These are phyloP conservation scores for Castanea crenata DNA, from an alignment of 306 rosid genomes.

Conservation along the genomic window DNA sequence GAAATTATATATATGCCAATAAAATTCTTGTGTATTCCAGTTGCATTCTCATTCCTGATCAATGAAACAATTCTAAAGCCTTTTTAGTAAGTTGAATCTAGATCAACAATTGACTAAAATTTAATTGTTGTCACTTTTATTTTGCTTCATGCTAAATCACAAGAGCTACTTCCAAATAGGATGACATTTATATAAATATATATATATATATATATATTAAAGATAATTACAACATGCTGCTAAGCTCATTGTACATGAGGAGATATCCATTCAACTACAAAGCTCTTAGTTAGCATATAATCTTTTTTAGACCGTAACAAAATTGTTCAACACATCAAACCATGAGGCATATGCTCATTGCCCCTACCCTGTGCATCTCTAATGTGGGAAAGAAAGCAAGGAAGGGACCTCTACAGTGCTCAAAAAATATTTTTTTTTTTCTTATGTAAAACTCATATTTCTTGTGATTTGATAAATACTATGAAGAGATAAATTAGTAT, in stretches of 20 bases:
- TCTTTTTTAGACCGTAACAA: slow-evolving; percentile 65
- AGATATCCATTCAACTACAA: too few species aligned
- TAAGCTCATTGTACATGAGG: too few species aligned
- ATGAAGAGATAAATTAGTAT: too few species aligned
- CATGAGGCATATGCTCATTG: slow-evolving; percentile 60
- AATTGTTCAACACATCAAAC: slow-evolving; percentile 73
- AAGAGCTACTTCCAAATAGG: neutral
- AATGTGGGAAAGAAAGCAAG: slow-evolving; percentile 27
- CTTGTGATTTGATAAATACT: too few species aligned
- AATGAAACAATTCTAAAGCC: neutral
- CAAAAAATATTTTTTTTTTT: neutral
- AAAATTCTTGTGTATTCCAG: neutral
- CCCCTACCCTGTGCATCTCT: slow-evolving; percentile 46
- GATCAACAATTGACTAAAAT: neutral
- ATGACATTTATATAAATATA: neutral
- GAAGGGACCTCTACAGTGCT: slow-evolving; percentile 34
- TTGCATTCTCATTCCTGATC: neutral
- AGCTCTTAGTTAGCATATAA: neutral
- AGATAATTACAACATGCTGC: too few species aligned
- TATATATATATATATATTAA: neutral
- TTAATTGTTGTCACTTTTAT: neutral
- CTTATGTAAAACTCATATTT: too few species aligned
- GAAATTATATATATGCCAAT: neutral
- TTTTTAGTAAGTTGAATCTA: neutral
- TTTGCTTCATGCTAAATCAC: too few species aligned